Conservation (phyloP, 2,329 filamentous ascomycete genomes). For the Apiospora malaysiana region DNA sequence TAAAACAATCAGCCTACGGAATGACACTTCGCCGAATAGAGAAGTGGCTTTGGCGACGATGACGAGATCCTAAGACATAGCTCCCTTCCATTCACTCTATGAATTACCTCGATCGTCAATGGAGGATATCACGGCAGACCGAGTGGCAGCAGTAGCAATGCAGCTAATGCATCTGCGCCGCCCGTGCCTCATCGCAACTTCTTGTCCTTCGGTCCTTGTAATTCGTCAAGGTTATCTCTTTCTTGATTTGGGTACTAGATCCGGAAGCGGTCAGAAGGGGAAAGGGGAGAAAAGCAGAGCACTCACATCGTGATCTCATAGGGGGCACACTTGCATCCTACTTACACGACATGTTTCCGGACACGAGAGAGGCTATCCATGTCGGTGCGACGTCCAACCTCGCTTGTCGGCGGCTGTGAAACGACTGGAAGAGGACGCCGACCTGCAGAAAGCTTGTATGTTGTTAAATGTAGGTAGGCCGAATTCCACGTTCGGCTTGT, state of each 20-base stretch:
- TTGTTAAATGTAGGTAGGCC: neutral
- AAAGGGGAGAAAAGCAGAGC: neutral
- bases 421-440: neutral
- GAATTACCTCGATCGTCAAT: too few species aligned
- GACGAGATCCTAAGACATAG: neutral
- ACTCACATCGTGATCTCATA: neutral
- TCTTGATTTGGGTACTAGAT: neutral
- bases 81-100: neutral
- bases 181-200: neutral
- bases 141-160: neutral
- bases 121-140: neutral
- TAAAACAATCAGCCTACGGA: neutral
- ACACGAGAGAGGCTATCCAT: slow-evolving; percentile 6
- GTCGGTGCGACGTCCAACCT: neutral
- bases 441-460: neutral
- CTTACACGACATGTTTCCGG: slow-evolving; percentile 6
- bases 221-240: neutral
- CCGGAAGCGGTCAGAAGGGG: neutral
- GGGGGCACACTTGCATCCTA: neutral
- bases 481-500: neutral
- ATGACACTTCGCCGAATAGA: neutral
- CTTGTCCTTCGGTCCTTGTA: neutral
- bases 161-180: too few species aligned
- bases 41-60: neutral
- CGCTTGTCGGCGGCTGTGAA: neutral